These are phyloP conservation scores for Huntiella bhutanensis DNA, from an alignment of 2,329 filamentous ascomycete species.

Conservation along the genomic window DNA sequence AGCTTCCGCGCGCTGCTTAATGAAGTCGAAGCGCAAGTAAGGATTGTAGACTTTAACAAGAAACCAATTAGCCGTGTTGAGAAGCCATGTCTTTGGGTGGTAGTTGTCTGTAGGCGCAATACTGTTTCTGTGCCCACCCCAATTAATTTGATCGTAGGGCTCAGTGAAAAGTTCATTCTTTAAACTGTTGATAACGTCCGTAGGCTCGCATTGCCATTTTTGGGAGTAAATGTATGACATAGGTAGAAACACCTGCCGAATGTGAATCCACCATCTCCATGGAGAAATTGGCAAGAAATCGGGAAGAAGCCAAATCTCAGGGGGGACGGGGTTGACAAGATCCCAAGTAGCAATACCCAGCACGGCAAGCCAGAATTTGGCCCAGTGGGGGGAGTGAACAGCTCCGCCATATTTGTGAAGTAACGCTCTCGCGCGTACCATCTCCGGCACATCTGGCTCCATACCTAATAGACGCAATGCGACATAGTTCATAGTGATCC, in stretches of 20 bases:
- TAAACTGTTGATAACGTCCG: conserved; percentile 51
- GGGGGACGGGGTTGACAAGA: conserved; percentile 81
- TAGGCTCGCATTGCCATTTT: conserved; percentile 58
- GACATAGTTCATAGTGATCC: conserved; percentile 76
- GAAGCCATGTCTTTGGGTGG: conserved; percentile 71
- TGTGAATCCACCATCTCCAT: conserved; percentile 97
- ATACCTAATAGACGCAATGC: conserved; percentile 65
- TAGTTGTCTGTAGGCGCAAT: conserved; percentile 73
- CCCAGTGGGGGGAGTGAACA: conserved; percentile 74
- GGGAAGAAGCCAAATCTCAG: conserved; percentile 82
- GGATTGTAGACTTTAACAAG: conserved; percentile 67
- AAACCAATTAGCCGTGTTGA: conserved; percentile 62
- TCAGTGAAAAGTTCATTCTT: conserved; percentile 69
- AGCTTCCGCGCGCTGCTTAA: conserved; percentile 56
- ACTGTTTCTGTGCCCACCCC: conserved; percentile 58
- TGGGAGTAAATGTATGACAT: conserved; percentile 86
- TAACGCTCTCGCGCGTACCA: conserved; percentile 67
- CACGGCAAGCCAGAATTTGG: conserved; percentile 86
- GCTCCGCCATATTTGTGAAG: conserved; percentile 77
- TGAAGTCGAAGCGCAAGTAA: conserved; percentile 44
- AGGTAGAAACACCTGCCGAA: conserved; percentile 84
- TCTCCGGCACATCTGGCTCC: conserved; percentile 60
- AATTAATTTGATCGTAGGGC: conserved; percentile 60
- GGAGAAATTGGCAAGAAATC: conserved; percentile 81
- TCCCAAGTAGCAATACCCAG: conserved; percentile 77